These are phyloP conservation scores for Aphanoascus verrucosus DNA, from an alignment of 2,329 filamentous ascomycete species.

Conservation along the genomic window DNA sequence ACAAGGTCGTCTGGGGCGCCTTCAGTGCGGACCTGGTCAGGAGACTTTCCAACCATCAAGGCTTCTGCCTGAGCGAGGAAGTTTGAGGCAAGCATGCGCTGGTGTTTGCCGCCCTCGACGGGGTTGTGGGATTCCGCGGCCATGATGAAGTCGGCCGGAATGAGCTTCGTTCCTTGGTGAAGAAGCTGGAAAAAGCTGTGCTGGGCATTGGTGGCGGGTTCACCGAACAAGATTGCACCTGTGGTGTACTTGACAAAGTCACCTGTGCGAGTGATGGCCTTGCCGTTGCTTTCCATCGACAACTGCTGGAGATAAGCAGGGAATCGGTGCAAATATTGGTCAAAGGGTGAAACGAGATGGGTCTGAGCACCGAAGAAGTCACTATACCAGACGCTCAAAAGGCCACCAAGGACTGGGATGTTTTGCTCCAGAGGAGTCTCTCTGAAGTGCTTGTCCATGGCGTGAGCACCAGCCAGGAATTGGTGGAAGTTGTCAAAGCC, in stretches of 20 bases:
- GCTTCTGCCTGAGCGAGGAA: constrained; percentile 42
- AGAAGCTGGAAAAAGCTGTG: constrained; percentile 99
- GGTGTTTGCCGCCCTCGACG: constrained; percentile 81
- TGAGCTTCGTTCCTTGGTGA: constrained; percentile 98
- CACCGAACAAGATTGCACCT: constrained; percentile 88
- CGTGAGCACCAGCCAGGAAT: constrained; percentile 87
- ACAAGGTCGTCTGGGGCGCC: constrained; percentile 49
- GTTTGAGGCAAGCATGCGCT: constrained; percentile 52
- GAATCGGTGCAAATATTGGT: constrained; percentile 98
- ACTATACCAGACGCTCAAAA: constrained; percentile 96
- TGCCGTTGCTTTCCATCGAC: constrained; percentile 99
- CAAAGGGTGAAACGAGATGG: constrained; percentile 92
- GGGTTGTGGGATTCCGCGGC: constrained; percentile 96
- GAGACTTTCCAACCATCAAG: constrained; percentile 45
- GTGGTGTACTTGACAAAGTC: constrained; percentile 95
- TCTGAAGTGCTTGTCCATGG: constrained; percentile 98
- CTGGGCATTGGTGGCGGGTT: constrained; percentile 97
- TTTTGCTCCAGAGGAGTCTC: constrained; percentile 85
- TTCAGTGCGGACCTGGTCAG: constrained; percentile 40
- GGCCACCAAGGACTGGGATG: constrained; percentile 82
- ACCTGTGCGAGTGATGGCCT: constrained; percentile 81
- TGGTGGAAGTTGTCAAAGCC: constrained; percentile 96
- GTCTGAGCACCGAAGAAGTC: constrained; percentile 98
- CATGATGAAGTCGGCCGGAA: constrained; percentile 95
- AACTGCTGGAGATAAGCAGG: constrained; percentile 97